Conservation (phyloP, 176 grass and related monocot species). For the Dendrocalamus sinicus region DNA sequence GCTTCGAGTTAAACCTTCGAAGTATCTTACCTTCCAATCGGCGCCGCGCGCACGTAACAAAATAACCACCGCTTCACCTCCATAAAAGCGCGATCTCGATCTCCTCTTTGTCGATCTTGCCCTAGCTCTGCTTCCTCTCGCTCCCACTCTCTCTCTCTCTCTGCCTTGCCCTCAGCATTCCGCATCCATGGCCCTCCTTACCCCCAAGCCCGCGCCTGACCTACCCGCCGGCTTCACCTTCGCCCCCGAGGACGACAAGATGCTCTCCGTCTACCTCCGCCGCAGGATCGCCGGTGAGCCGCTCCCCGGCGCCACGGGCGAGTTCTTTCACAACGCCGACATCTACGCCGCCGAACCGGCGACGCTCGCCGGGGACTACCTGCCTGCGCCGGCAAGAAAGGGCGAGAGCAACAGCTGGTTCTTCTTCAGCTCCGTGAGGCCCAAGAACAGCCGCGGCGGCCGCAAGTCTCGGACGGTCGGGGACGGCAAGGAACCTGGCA, state of each 20-base stretch:
- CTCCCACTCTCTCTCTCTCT: no score
- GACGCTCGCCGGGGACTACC: neutral
- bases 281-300: neutral
- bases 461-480: conserved; percentile 6
- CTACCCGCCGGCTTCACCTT: neutral
- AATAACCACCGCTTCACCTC: no score
- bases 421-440: conserved; percentile 5
- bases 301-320: neutral
- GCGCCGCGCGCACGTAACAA: no score
- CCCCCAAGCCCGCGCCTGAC: neutral
- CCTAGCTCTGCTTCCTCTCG: no score
- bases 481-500: conserved; percentile 16
- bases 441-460: neutral
- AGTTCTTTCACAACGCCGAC: neutral
- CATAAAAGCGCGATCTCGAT: neutral
- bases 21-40: no score
- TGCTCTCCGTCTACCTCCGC: neutral
- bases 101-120: no score
- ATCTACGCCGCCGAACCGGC: neutral
- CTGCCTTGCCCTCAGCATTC: no score
- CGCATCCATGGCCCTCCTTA: neutral
- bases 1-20: no score
- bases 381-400: neutral
- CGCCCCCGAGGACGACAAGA: neutral
- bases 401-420: neutral